Base-by-base conservation (phyloP, 2,329 filamentous ascomycete species). In the Curvularia hawaiiensis region DNA sequence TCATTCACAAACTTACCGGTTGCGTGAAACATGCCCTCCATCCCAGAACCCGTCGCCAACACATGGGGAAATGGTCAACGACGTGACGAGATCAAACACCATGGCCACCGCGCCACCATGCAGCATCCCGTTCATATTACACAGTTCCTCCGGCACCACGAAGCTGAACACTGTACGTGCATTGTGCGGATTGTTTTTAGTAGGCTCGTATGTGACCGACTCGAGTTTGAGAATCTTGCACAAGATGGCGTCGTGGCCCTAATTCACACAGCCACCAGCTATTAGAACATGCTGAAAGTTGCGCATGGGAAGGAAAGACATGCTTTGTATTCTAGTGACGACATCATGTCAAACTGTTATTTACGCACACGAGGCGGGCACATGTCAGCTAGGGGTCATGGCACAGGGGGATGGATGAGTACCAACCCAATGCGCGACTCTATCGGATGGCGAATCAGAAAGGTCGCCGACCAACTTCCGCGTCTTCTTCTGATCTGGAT, bases 21-120 rank as follows among this genome's bases (percentile, higher is more conserved):
- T 70, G 18, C 67, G 66, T 41, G 63, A 65, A 33, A 82, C 80
- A 46, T 80, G 77, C 2, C 73, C 79, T n/a, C 71, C 68, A 45
- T 80, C 70, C 79, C 79, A 82, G 48, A 77, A 78, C 1, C 71
- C 74, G 3, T 73, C 66, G n/a, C 58, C 60, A 5, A 68, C 63
- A 18, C 67, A 63, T 3, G 72, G 67, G 6, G 59, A 63, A 16
- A 79, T 69, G 6, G 78, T 72, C 8, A 78, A 68, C 7, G 75
- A 79, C 1, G 80, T 82, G 53, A 79, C 78, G 71, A 85, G 82
- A 64, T 87, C 85, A 58, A 84, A 84, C 43, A 85, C 81, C 5
- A 83, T 72, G 0, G 81, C 79, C 2, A 82, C 82, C 2, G 82
- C 82, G 7, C 83, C 83, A 20, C 83, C 83, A 64, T 85, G 83